A percentile compares a stretch with the other conserved stretches of the same genome.
Conservation (phyloP, 306 rosid genomes). For the Prunus kanzakura region DNA sequence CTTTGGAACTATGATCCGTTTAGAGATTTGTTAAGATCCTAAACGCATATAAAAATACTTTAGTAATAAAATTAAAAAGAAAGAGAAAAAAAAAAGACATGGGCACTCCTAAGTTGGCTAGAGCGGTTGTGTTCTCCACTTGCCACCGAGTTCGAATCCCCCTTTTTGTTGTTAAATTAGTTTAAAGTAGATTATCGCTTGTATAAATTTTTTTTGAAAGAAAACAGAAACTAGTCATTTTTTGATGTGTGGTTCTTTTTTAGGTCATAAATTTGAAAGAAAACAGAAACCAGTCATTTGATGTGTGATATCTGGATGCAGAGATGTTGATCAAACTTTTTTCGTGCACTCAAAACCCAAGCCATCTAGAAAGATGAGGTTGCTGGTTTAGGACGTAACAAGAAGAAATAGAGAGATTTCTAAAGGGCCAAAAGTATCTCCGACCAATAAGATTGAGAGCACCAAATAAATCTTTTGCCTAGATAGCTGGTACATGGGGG, state of each 20-base stretch:
- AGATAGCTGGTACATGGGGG: neutral
- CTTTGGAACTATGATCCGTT: slow-evolving; percentile 8
- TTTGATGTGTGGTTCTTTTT: no score
- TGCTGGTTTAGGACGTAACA: slow-evolving; percentile 7
- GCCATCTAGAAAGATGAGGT: neutral
- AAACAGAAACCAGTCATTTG: no score
- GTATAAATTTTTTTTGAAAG: no score
- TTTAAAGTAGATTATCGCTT: no score
- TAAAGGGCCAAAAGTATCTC: neutral
- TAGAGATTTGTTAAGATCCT: slow-evolving; percentile 17
- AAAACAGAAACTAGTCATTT: no score
- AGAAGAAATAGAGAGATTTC: slow-evolving; percentile 4
- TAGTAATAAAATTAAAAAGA: neutral
- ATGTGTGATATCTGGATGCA: no score
- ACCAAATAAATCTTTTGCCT: neutral
- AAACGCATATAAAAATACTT: slow-evolving; percentile 7
- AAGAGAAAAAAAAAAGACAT: no score
- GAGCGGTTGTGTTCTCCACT: no score
- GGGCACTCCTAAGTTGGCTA: no score
- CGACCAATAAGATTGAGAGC: neutral
- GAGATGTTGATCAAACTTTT: neutral
- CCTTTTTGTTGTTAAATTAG: no score
- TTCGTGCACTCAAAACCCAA: neutral
- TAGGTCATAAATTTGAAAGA: no score
- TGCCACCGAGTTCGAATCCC: no score